Conservation (phyloP, 1,284 basidiomycete genomes). For the Cerrena zonata region DNA sequence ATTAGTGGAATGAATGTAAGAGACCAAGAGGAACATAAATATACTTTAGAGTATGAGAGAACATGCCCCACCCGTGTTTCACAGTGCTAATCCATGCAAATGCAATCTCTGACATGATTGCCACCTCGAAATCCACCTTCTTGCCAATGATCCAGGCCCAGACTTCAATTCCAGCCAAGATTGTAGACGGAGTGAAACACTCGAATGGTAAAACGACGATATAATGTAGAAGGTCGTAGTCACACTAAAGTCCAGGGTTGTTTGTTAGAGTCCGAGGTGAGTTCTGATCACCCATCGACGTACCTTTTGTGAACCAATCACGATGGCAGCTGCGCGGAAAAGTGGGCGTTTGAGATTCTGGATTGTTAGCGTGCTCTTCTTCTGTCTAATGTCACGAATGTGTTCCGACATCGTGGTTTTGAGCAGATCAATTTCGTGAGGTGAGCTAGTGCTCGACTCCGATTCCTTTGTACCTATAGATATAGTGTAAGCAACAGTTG, state of each 20-base stretch:
- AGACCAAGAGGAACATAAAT: constrained; percentile 19
- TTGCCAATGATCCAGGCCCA: constrained; percentile 97
- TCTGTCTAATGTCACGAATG: constrained; percentile 62
- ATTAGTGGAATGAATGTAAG: background rate
- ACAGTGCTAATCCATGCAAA: constrained; percentile 85
- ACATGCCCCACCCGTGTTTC: constrained; percentile 72
- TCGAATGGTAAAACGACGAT: constrained; percentile 87
- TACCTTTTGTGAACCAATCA: constrained; percentile 70
- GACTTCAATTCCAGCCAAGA: constrained; percentile 84
- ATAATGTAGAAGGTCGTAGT: constrained; percentile 83
- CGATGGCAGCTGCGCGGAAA: constrained; percentile 79
- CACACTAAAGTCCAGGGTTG: no score
- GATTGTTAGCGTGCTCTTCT: constrained; percentile 66
- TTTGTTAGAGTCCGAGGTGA: no score
- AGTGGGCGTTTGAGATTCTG: constrained; percentile 81
- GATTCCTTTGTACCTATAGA: background rate
- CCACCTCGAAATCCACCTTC: constrained; percentile 70
- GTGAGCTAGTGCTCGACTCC: constrained; percentile 12
- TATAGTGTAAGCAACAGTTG: no score
- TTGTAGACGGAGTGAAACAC: constrained; percentile 81
- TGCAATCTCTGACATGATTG: constrained; percentile 80
- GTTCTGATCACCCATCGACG: no score
- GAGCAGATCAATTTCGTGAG: constrained; percentile 32
- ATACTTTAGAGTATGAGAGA: constrained; percentile 76
- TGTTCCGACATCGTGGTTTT: constrained; percentile 68